These are phyloP conservation scores for Monosporozyma aquatica DNA, from an alignment of 805 yeast species.

Conservation along the genomic window DNA sequence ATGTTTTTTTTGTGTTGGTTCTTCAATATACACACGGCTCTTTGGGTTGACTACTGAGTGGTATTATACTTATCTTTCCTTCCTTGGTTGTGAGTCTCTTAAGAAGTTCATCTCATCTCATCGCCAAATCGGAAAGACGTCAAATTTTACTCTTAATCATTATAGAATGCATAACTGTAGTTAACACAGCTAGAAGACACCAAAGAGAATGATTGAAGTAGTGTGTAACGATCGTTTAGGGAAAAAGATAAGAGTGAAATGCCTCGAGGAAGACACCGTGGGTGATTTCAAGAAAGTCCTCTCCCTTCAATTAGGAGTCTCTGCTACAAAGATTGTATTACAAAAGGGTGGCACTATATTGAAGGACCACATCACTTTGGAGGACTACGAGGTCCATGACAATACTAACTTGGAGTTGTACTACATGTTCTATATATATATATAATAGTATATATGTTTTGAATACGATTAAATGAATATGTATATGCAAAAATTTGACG, in stretches of 20 bases:
- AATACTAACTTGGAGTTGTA: conserved; percentile 83
- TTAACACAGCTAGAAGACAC: neutral
- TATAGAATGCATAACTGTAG: too few species aligned
- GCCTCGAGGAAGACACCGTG: conserved; percentile 73
- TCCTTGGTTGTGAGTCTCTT: too few species aligned
- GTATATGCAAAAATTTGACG: neutral
- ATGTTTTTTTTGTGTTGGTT: too few species aligned
- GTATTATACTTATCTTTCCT: too few species aligned
- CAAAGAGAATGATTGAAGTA: conserved; percentile 53
- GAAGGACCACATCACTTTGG: conserved; percentile 84
- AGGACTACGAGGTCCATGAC: conserved; percentile 91
- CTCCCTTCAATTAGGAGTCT: conserved; percentile 72
- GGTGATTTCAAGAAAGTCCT: conserved; percentile 85
- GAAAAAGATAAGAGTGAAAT: conserved; percentile 79
- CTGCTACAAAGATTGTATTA: conserved; percentile 49
- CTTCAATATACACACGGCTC: too few species aligned
- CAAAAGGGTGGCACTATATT: conserved; percentile 79
- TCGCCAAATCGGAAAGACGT: neutral
- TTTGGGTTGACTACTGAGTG: too few species aligned
- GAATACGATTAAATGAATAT: too few species aligned
- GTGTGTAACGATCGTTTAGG: conserved; percentile 73
- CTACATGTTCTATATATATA: conserved; percentile 27
- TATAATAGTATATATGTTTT: too few species aligned
- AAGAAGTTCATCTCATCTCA: too few species aligned
- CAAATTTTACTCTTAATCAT: neutral